phyloP scores from a whole-genome alignment of 345 rosid genomes.

The Eucalyptus brandiana region DNA sequence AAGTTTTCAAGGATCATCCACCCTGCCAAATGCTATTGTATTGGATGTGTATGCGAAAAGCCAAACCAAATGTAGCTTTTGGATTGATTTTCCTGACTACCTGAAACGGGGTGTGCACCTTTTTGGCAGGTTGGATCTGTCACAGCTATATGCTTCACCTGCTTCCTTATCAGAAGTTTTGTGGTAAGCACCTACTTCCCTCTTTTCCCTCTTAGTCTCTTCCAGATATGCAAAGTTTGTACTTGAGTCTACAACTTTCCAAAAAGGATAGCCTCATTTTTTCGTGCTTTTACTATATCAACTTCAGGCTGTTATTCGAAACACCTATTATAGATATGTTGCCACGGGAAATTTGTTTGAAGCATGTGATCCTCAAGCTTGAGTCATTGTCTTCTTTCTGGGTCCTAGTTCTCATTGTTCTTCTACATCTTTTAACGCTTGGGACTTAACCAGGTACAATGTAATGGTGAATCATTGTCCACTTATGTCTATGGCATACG shows the following conservation, averaged over 20 bases:
- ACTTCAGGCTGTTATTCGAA: neutral
- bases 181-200: slow-evolving; percentile 43
- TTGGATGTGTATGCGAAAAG: neutral
- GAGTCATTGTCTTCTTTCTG: neutral
- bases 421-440: neutral
- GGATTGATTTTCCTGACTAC: neutral
- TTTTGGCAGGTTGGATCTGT: slow-evolving; percentile 88
- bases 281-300: neutral
- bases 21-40: neutral
- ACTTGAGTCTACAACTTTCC: neutral
- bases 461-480: neutral
- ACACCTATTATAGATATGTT: neutral
- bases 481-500: neutral
- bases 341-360: neutral
- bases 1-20: neutral
- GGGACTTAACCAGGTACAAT: neutral
- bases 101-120: neutral
- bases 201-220: neutral
- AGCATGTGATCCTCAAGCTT: neutral
- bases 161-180: slow-evolving; percentile 87
- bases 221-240: neutral
- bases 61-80: neutral
- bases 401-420: neutral
- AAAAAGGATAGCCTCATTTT: neutral
- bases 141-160: slow-evolving; percentile 92